phyloP scores from a whole-genome alignment of 2,329 filamentous ascomycete genomes.

The Stagonosporopsis vannaccii region DNA sequence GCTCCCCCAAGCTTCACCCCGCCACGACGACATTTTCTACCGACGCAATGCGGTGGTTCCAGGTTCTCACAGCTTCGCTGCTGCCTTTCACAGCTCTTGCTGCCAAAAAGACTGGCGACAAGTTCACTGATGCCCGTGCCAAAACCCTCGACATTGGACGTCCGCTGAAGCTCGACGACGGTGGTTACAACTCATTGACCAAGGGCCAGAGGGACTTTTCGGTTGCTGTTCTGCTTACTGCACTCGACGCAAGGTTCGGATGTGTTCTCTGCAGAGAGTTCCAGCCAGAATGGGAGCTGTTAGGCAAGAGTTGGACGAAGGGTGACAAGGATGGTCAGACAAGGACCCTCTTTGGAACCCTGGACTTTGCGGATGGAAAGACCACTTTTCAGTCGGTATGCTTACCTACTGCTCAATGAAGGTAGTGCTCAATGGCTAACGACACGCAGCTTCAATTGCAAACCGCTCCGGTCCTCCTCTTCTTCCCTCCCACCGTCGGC shows the following conservation, averaged over 20 bases:
- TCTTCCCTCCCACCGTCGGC: constrained; percentile 86
- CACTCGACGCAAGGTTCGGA: constrained; percentile 80
- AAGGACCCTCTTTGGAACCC: constrained; percentile 77
- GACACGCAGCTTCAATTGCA: constrained; percentile 84
- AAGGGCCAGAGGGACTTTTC: constrained; percentile 82
- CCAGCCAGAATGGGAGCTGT: constrained; percentile 90
- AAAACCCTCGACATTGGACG: constrained; percentile 67
- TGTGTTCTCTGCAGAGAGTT: constrained; percentile 90
- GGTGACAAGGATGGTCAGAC: constrained; percentile 79
- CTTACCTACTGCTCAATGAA: not conserved
- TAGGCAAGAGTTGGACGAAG: constrained; percentile 85
- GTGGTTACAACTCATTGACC: constrained; percentile 77
- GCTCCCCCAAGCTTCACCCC: constrained; percentile 20
- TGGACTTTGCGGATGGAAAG: constrained; percentile 89
- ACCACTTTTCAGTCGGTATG: constrained; percentile 84
- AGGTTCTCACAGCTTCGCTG: constrained; percentile 68
- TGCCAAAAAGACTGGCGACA: constrained; percentile 69
- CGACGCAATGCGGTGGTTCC: constrained; percentile 70
- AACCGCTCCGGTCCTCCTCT: constrained; percentile 88
- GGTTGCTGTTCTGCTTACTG: constrained; percentile 83
- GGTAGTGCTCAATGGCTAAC: constrained; percentile 19
- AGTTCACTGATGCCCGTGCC: constrained; percentile 74
- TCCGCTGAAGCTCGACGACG: constrained; percentile 81
- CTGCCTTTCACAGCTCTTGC: constrained; percentile 67
- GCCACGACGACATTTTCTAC: constrained; percentile 24